Base-by-base conservation (phyloP, 2,329 filamentous ascomycete species). In the Phialophora chinensis region DNA sequence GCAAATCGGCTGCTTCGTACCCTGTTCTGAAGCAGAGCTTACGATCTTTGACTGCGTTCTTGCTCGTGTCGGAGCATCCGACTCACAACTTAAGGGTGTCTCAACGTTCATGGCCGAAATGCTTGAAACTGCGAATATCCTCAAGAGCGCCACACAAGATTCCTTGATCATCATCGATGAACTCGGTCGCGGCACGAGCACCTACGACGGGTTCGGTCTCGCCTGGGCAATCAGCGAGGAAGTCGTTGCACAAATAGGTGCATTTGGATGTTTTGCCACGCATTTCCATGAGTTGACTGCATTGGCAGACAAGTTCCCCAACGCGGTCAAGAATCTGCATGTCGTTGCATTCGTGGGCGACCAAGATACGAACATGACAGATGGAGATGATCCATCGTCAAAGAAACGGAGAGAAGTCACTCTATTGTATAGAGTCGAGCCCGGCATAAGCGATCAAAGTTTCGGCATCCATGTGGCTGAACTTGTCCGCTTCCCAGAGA, bases 81-180 rank as follows among this genome's bases (percentile, higher is more conserved):
- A 99, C 79, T 96, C 92, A 6, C 95, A 98, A 78, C 89, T 99
- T 69, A 98, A 98, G 80, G 95, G 95, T 42, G 95, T 99, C 1
- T 97, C 92, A 3, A 99, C 95, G 0, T 99, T 99, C 79, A 99
- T 99, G 96, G 95, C 95, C 1, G 95, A 99, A 81, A 99, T 99
- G 95, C 86, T 99, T 25, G 95, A 99, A 78, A 99, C 95, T 1
- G 93, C 95, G 72, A 98, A 98, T 77, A 99, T 99, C 71, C 88
- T 99, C 75, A 98, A 98, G 81, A 96, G 92, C 0, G 95, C 95
- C 1, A 99, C 95, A 0, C 88, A 90, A 35, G 95, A 99, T 77
- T 97, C 92, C 4, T 86, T 99, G 61, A 98, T 99, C 80, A 98
- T 99, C 78, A 97, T 99, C 73, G 96, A 99, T 78, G 95, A 99